phyloP scores from a whole-genome alignment of 805 yeast genomes.

The Ogataea thermomethanolica region DNA sequence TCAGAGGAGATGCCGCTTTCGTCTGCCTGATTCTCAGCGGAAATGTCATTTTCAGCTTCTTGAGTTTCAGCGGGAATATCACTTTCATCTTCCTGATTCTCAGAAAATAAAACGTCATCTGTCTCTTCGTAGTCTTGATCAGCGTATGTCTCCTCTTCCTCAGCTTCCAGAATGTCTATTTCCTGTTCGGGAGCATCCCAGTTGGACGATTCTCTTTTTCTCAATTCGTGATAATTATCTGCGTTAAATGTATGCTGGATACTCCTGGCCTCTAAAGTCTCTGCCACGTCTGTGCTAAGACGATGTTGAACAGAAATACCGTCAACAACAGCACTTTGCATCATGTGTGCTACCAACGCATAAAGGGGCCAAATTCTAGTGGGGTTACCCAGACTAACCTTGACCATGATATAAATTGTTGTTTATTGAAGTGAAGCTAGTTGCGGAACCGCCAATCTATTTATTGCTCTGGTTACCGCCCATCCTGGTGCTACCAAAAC shows the following conservation, averaged over 20 bases:
- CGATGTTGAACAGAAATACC: slow-evolving; percentile 12
- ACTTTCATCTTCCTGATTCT: slow-evolving; percentile 3
- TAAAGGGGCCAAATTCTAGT: slow-evolving; percentile 3
- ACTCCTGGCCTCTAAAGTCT: background rate
- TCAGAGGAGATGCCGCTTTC: slow-evolving; percentile 6
- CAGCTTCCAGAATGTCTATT: background rate
- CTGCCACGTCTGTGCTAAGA: slow-evolving; percentile 3
- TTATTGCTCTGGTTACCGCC: slow-evolving; percentile 2
- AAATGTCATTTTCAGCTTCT: slow-evolving; percentile 6
- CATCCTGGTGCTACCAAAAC: background rate
- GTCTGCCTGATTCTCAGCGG: slow-evolving; percentile 1
- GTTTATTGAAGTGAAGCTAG: background rate
- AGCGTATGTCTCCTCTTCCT: slow-evolving; percentile 9
- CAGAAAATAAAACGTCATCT: too few species aligned
- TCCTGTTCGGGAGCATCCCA: too few species aligned
- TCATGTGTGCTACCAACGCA: slow-evolving; percentile 6
- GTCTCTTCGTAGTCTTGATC: background rate
- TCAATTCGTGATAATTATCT: background rate
- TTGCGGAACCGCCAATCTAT: background rate
- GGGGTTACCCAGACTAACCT: slow-evolving; percentile 2
- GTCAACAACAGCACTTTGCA: slow-evolving; percentile 1
- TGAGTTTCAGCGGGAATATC: slow-evolving; percentile 2
- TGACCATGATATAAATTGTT: slow-evolving; percentile 2
- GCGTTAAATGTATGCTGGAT: slow-evolving; percentile 7
- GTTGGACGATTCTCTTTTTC: slow-evolving; percentile 1